Evolutionary conservation across 139 green algal genomes (phyloP).

Genomic region (Chlorella sp.): DNA sequence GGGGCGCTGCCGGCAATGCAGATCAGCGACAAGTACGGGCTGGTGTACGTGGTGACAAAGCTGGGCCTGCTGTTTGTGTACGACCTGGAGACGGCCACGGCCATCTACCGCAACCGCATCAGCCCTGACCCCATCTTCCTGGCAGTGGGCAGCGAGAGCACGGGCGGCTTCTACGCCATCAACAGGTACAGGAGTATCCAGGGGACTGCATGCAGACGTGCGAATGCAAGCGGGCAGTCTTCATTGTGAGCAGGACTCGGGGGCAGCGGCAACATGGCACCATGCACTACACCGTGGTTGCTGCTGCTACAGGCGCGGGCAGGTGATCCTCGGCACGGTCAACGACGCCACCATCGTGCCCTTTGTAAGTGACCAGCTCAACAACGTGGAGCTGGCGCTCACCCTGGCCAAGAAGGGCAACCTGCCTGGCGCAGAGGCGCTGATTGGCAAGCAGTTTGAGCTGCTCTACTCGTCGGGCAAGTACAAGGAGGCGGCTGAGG

Average conservation of each 20-base stretch:
- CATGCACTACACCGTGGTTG: not conserved
- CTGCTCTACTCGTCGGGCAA: conserved; percentile 72
- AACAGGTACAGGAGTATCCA: no score
- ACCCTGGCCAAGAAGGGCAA: conserved; percentile 85
- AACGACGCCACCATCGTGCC: conserved; percentile 92
- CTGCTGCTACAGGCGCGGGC: conserved; percentile 52
- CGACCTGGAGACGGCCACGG: conserved; percentile 91
- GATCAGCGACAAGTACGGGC: conserved; percentile 36
- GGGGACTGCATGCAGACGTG: no score
- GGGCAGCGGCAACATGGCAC: no score
- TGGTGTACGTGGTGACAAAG: conserved; percentile 95
- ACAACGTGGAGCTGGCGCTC: conserved; percentile 95
- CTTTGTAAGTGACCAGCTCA: conserved; percentile 89
- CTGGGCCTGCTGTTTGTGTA: conserved; percentile 99
- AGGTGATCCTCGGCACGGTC: conserved; percentile 88
- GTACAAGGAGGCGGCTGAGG: conserved; percentile 97
- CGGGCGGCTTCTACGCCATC: conserved; percentile 88
- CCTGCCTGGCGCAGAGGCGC: conserved; percentile 90
- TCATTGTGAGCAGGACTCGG: no score
- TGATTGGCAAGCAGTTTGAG: conserved; percentile 95
- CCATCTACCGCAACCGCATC: conserved; percentile 96
- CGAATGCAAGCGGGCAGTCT: no score
- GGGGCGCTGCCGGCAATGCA: no score
- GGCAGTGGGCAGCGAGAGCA: conserved; percentile 54
- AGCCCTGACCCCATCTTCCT: conserved; percentile 96